Evolutionary conservation across 495 filamentous ascomycete species (phyloP), one percentile per base, ranked within the genome.

Genomic region (Copromyces sp.): DNA sequence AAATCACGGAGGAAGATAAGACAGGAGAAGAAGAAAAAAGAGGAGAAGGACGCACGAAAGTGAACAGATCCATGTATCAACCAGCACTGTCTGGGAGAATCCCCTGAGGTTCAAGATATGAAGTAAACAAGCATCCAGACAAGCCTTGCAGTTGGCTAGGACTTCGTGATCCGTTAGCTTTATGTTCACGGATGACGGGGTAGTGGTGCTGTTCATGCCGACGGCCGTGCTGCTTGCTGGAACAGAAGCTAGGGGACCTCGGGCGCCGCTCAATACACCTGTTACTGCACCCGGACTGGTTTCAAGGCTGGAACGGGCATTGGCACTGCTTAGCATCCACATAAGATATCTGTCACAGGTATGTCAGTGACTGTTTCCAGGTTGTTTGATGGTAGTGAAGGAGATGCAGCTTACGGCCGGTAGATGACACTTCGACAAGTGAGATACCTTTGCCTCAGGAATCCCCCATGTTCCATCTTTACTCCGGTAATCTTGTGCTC

Each of bases 61-160:
- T 11, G 84, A 83, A 71, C 83, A 86, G 37, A 84, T 84, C 84
- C 84, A 86, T 0, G 84, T 83, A 73, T 86, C 84, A 1, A 86
- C 78, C 77, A 85, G 71, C 9, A 85, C 75, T 0, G 83, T 85
- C 68, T 86, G 82, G 0, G 77, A 74, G 53, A 84, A 80, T 5
- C 76, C 78, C 29, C 78, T 73, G 14, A 85, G 68, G 69, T 84
- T 83, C 72, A 81, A 70, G 1, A 83, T 81, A 69, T 86, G 83
- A 35, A 84, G 69, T 24, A 79, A 78, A 73, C 82, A 84, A 8
- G 83, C 81, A 39, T 82, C 79, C 32, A 84, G 73, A 74, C 82
- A 83, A 3, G 78, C 77, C 29, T 80, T 77, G 73, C 80, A 83
- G 12, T 78, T 78, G 17, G 77, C 78, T 17, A 81, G 74, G 5